Percentiles rank a stretch among this genome's conserved stretches.
These are phyloP conservation scores for Cochlearia excelsa DNA, from an alignment of 345 rosid species.

Conservation along the genomic window DNA sequence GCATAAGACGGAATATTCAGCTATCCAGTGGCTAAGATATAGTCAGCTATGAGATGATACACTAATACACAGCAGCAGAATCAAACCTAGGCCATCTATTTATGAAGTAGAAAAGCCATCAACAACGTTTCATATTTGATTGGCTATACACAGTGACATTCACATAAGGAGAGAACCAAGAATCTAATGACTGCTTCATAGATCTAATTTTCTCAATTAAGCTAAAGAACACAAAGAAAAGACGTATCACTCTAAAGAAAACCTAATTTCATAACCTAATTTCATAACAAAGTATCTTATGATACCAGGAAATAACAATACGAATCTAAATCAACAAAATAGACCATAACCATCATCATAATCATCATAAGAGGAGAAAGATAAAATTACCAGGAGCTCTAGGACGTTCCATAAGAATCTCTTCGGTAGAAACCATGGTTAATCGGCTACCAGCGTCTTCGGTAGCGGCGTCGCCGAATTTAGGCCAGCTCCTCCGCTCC, in stretches of 20 bases:
- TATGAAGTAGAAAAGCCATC: neutral
- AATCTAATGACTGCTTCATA: neutral
- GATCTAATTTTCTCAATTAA: neutral
- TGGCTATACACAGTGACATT: neutral
- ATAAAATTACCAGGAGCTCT: conserved; percentile 48
- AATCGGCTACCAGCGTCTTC: conserved; percentile 62
- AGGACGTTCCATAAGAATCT: conserved; percentile 61
- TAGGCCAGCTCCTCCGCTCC: conserved; percentile 63
- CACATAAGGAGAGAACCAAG: neutral
- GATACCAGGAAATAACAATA: neutral
- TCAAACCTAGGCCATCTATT: neutral
- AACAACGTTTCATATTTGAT: neutral
- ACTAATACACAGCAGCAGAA: neutral
- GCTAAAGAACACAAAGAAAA: neutral
- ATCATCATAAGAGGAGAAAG: neutral
- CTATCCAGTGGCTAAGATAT: neutral
- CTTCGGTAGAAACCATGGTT: conserved; percentile 77
- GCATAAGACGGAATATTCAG: neutral
- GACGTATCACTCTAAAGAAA: too few species aligned
- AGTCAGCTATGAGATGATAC: neutral
- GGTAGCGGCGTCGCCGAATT: conserved; percentile 71
- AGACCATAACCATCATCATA: neutral
- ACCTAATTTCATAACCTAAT: too few species aligned
- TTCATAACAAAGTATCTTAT: too few species aligned
- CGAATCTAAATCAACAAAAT: neutral